Evolutionary conservation across 208 protist genomes (phyloP).

Genomic region (Wallacemonas sp.): DNA sequence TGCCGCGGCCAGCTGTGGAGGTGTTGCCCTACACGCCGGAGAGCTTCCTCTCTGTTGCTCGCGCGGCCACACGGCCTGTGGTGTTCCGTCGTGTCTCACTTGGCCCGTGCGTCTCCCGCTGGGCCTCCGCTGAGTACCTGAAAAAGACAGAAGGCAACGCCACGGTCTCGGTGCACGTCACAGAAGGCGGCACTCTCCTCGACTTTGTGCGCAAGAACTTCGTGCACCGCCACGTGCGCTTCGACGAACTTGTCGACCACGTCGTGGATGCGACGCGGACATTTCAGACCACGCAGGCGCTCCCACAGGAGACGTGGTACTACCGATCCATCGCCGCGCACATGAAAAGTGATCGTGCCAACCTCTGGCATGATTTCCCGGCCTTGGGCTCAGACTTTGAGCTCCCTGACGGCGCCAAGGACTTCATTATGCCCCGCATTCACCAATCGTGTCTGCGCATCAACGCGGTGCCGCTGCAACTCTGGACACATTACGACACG

Average conservation of each 20-base stretch:
- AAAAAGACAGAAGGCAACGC: conserved; percentile 42
- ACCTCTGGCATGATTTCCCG: conserved; percentile 86
- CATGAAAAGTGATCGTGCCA: conserved; percentile 83
- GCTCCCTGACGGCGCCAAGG: conserved; percentile 44
- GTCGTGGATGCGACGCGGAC: conserved; percentile 28
- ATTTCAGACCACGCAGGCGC: conserved; percentile 6
- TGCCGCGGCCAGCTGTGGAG: conserved; percentile 37
- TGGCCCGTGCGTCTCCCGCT: conserved; percentile 55
- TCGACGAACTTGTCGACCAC: conserved; percentile 74
- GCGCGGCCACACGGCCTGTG: conserved; percentile 38
- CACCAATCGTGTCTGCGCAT: conserved; percentile 90
- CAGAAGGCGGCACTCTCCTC: conserved; percentile 45
- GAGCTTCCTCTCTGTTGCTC: conserved; percentile 36
- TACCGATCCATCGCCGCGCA: conserved; percentile 80
- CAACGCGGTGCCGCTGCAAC: conserved; percentile 81
- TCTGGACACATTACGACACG: conserved; percentile 95
- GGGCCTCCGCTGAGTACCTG: conserved; percentile 60
- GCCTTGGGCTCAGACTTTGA: conserved; percentile 70
- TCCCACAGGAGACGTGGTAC: conserved; percentile 75
- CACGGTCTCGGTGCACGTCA: conserved; percentile 81
- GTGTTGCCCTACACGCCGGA: conserved; percentile 32
- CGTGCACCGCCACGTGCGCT: conserved; percentile 69
- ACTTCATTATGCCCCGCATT: conserved; percentile 58
- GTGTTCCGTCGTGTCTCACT: conserved; percentile 69
- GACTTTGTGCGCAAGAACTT: conserved; percentile 94